Conservation (phyloP, 2,329 filamentous ascomycete genomes). For the Venturia oleaginea region DNA sequence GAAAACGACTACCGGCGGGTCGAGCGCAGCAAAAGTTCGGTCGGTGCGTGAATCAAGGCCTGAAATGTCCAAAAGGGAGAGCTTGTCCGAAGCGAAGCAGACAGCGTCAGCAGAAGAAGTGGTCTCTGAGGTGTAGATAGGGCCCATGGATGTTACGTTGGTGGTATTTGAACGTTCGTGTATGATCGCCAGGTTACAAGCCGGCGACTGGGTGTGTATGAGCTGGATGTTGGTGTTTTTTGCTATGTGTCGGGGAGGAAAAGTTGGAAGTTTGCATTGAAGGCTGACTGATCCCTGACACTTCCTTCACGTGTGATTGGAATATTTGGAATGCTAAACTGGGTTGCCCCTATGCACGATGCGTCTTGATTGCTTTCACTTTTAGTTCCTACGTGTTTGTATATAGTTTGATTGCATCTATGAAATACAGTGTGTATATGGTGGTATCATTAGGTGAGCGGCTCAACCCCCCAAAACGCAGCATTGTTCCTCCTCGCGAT, state of each 20-base stretch:
- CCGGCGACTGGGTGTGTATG: constrained; percentile 6
- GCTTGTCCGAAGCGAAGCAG: not conserved
- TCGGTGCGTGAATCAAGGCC: not conserved
- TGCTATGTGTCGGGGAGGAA: not conserved
- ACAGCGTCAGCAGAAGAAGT: constrained; percentile 5
- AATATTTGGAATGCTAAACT: not conserved
- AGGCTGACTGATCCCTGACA: not conserved
- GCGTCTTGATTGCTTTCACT: not conserved
- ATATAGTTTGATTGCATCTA: not conserved
- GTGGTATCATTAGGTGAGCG: not conserved
- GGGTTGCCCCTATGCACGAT: not conserved
- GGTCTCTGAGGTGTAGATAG: not conserved
- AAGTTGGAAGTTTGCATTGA: not conserved
- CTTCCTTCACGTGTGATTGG: not conserved
- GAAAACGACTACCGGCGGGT: constrained; percentile 5
- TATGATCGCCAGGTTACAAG: not conserved
- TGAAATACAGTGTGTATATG: not conserved
- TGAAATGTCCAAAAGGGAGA: constrained; percentile 4
- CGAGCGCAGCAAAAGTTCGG: not conserved
- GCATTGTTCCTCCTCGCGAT: not conserved
- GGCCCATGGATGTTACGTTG: constrained; percentile 3
- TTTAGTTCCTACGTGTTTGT: not conserved
- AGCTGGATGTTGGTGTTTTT: not conserved
- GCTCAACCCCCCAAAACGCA: not conserved
- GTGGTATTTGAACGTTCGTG: not conserved